Base-by-base conservation (phyloP, 805 yeast species). In the Candida qinlingensis region DNA sequence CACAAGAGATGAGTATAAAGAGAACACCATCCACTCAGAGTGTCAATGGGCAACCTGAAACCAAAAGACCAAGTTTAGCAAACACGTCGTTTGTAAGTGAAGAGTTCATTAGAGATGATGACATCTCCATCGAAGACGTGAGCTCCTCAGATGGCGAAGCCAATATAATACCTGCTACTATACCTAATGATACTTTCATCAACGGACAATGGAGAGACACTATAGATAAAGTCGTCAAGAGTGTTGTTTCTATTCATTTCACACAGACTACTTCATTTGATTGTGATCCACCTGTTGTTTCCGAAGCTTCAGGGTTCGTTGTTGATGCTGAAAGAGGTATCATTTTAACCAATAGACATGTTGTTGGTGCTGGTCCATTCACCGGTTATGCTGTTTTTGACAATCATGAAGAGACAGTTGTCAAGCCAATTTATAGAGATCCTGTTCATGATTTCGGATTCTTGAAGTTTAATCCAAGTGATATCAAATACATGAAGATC, bases 371-470 rank as follows among this genome's bases (percentile, higher is more conserved):
- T 0, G 96, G 97, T 13, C 97, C 97, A 1, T 90, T 91, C 65
- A 77, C 82, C 35, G 97, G 97, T 1, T 88, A 85, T 61, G 96
- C 87, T 0, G 89, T 91, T 2, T 91, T 91, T 62, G 96, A 91
- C 62, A 91, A 91, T 64, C 97, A 91, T 67, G 97, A 91, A 66
- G 97, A 90, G 67, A 87, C 88, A 44, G 88, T 82, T 39, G 95
- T 89, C 4, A 80, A 74, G 46, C 95, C 96, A 3, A 79, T 88
- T 31, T 90, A 89, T 64, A 77, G 97, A 62, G 97, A 91, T 64
- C 97, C 97, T 0, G 91, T 91, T 31, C 97, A 91, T 63, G 97
- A 91, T 67, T 91, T 91, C 67, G 97, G 97, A 5, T 86, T 91
- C 59, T 73, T 91, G 55, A 76, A 82, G 63, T 91, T 87, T 57